These are phyloP conservation scores for Trichoderma asperellum DNA, from an alignment of 2,329 filamentous ascomycete genomes.

Conservation along the genomic window DNA sequence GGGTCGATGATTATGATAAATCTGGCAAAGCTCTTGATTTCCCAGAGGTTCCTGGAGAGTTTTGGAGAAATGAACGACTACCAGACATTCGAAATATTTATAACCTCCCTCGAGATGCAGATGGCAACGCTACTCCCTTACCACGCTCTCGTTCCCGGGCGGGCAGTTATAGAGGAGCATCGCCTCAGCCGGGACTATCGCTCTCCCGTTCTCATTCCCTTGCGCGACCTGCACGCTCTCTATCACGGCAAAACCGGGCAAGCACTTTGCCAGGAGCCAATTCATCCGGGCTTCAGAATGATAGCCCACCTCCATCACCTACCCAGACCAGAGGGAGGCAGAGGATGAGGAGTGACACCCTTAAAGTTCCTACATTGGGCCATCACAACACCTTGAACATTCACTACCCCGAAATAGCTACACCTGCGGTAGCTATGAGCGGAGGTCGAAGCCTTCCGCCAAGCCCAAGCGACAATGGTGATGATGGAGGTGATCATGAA, in stretches of 20 bases:
- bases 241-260: constrained; percentile 21
- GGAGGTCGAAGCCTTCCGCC: constrained; percentile 2
- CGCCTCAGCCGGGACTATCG: background rate
- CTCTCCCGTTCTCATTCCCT: background rate
- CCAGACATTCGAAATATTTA: constrained; percentile 46
- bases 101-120: constrained; percentile 41
- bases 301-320: background rate
- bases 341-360: constrained; percentile 29
- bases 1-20: constrained; percentile 52
- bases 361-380: constrained; percentile 29
- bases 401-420: background rate
- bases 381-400: constrained; percentile 8
- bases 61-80: constrained; percentile 36
- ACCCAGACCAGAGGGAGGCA: constrained; percentile 18
- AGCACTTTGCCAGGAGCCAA: constrained; percentile 21
- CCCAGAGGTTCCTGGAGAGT: constrained; percentile 60
- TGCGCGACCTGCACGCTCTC: background rate
- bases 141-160: constrained; percentile 41
- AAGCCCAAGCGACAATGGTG: background rate
- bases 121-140: constrained; percentile 39
- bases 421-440: background rate
- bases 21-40: constrained; percentile 53
- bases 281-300: constrained; percentile 3
- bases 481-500: background rate
- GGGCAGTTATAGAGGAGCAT: constrained; percentile 40